A percentile compares a stretch with the other conserved stretches of the same genome.
Evolutionary conservation across 2,329 filamentous ascomycete genomes (phyloP).

Genomic region (Pseudogymnoascus sp.): DNA sequence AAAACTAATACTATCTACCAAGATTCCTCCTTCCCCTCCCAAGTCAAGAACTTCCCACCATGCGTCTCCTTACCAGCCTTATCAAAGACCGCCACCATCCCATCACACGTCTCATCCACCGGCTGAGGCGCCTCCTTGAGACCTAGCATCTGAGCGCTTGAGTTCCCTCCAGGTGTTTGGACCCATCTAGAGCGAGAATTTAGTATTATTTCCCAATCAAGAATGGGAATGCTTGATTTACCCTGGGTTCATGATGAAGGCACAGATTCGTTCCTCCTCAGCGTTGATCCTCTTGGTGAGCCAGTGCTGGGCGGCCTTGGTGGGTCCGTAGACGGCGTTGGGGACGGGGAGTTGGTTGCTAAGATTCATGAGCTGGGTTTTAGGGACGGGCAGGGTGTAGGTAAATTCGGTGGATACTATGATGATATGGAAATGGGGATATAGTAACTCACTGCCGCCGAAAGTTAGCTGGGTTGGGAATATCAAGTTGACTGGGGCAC

Average conservation of each 20-base stretch:
- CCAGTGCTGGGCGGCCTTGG: conserved; percentile 30
- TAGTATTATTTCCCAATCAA: neutral
- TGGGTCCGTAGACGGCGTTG: conserved; percentile 27
- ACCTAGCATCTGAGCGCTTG: conserved; percentile 17
- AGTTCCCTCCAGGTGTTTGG: conserved; percentile 24
- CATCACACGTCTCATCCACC: conserved; percentile 19
- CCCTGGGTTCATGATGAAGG: conserved; percentile 22
- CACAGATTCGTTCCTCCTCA: conserved; percentile 21
- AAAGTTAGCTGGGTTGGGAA: neutral
- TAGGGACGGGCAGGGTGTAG: neutral
- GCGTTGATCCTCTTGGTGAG: conserved; percentile 25
- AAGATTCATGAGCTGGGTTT: neutral
- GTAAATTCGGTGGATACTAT: neutral
- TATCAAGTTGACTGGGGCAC: neutral
- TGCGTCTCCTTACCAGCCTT: conserved; percentile 13
- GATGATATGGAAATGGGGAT: neutral
- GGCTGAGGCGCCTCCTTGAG: conserved; percentile 19
- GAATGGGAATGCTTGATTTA: conserved; percentile 7
- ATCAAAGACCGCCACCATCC: conserved; percentile 16
- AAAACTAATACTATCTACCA: conserved; percentile 9
- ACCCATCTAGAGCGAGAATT: conserved; percentile 18
- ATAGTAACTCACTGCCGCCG: neutral
- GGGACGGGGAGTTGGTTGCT: conserved; percentile 18
- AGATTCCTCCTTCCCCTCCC: conserved; percentile 9
- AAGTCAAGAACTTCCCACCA: conserved; percentile 14